Conservation (phyloP, 2,329 filamentous ascomycete genomes). For the Talaromyces pinophilus region DNA sequence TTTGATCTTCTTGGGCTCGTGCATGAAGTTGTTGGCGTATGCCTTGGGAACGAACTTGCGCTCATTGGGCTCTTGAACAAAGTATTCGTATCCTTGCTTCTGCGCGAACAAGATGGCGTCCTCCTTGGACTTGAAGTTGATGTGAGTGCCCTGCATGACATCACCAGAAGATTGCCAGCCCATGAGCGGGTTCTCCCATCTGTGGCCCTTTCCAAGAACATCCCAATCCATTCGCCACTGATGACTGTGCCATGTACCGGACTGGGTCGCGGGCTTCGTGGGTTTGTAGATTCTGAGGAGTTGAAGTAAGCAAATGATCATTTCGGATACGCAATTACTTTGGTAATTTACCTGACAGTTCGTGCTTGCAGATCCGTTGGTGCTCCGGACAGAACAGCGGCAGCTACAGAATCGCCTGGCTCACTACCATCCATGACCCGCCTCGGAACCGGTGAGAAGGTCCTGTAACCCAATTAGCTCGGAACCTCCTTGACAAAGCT, state of each 20-base stretch:
- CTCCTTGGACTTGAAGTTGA: conserved; percentile 90
- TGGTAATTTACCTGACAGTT: conserved; percentile 75
- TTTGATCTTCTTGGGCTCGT: conserved; percentile 84
- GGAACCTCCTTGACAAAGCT: conserved; percentile 16
- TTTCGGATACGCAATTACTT: neutral
- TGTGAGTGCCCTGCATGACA: conserved; percentile 87
- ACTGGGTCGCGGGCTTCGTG: conserved; percentile 93
- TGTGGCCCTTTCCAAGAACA: conserved; percentile 82
- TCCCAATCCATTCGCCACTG: conserved; percentile 99
- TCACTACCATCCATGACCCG: conserved; percentile 89
- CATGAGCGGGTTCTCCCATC: conserved; percentile 98
- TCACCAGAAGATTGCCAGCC: conserved; percentile 97
- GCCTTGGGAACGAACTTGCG: conserved; percentile 86
- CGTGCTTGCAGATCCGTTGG: conserved; percentile 91
- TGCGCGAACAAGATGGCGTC: conserved; percentile 93
- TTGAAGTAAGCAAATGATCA: neutral
- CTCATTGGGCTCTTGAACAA: conserved; percentile 93
- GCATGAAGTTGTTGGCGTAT: conserved; percentile 95
- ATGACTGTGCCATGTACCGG: conserved; percentile 78
- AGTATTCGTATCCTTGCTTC: conserved; percentile 99
- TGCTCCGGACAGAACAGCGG: conserved; percentile 85
- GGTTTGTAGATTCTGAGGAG: conserved; percentile 79
- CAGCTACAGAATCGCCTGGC: conserved; percentile 70
- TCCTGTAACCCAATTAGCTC: conserved; percentile 55
- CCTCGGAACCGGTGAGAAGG: conserved; percentile 88